phyloP scores from a whole-genome alignment of 768 basidiomycete species.

The Paxillus ammoniavirescens region DNA sequence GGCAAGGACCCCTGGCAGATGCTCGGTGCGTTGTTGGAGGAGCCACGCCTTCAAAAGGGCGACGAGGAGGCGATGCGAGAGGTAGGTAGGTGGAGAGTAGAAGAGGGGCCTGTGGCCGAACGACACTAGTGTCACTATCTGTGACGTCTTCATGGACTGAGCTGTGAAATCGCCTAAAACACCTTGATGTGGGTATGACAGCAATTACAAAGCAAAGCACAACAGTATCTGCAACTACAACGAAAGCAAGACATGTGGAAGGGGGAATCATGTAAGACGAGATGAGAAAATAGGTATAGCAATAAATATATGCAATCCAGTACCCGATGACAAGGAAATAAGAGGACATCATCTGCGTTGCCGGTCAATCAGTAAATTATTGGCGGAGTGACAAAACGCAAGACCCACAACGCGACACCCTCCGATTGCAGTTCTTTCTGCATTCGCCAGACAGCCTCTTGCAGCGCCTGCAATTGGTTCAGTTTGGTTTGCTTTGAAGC shows the following conservation, averaged over 20 bases:
- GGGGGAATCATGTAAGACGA: neutral
- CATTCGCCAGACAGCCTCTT: slow-evolving; percentile 33
- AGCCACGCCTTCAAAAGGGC: slow-evolving; percentile 65
- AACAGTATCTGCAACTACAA: neutral
- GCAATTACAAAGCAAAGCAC: too few species aligned
- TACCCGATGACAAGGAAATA: neutral
- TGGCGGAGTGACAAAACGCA: neutral
- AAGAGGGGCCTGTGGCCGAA: slow-evolving; percentile 63
- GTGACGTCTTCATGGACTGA: too few species aligned
- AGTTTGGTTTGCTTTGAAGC: slow-evolving; percentile 17
- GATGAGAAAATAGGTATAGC: slow-evolving; percentile 13
- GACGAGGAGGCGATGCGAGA: slow-evolving; percentile 83
- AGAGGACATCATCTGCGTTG: slow-evolving; percentile 6
- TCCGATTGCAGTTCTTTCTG: slow-evolving; percentile 31
- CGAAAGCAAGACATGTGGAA: neutral
- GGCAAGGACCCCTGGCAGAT: slow-evolving; percentile 93
- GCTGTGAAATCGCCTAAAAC: too few species aligned
- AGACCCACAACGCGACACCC: slow-evolving; percentile 13
- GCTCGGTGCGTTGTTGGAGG: slow-evolving; percentile 69
- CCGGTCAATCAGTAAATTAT: neutral
- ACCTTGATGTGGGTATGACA: too few species aligned
- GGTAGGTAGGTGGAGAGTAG: slow-evolving; percentile 87
- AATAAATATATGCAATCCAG: slow-evolving; percentile 17
- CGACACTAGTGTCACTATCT: slow-evolving; percentile 61
- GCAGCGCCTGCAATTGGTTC: slow-evolving; percentile 25